Percentiles rank a stretch among this genome's conserved stretches.
phyloP scores from a whole-genome alignment of 768 basidiomycete genomes.

The Russula sp. region DNA sequence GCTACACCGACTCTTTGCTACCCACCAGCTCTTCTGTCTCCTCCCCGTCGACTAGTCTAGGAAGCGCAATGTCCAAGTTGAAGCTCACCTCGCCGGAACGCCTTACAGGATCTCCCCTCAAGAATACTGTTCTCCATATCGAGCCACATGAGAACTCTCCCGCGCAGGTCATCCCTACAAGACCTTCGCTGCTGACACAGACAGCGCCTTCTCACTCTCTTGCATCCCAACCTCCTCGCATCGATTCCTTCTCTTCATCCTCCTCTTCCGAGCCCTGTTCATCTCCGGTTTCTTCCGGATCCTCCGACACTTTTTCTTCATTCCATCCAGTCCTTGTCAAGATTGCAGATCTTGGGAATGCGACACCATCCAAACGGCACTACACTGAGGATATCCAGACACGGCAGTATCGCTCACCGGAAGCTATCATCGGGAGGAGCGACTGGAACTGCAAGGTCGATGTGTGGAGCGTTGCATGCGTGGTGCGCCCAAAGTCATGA shows the following conservation, averaged over 20 bases:
- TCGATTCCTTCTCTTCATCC: not conserved
- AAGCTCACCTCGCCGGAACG: constrained; percentile 18
- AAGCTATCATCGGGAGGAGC: constrained; percentile 80
- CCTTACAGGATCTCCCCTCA: not conserved
- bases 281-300: not conserved
- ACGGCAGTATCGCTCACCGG: constrained; percentile 92
- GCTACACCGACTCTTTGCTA: constrained; percentile 17
- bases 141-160: constrained; percentile 8
- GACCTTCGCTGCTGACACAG: constrained; percentile 32
- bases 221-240: not conserved
- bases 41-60: constrained; percentile 28
- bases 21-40: constrained; percentile 20
- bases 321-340: constrained; percentile 63
- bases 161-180: constrained; percentile 19
- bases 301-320: constrained; percentile 10
- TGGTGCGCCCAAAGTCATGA: constrained; percentile 41
- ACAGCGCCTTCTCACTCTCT: constrained; percentile 23
- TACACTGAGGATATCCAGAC: constrained; percentile 96
- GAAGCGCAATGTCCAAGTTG: constrained; percentile 25
- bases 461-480: constrained; percentile 87
- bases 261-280: not conserved
- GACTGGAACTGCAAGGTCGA: constrained; percentile 86
- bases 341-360: constrained; percentile 92
- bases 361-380: constrained; percentile 83
- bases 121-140: not conserved